phyloP scores from a whole-genome alignment of 495 filamentous ascomycete genomes.

The Penicillium bovifimosum region DNA sequence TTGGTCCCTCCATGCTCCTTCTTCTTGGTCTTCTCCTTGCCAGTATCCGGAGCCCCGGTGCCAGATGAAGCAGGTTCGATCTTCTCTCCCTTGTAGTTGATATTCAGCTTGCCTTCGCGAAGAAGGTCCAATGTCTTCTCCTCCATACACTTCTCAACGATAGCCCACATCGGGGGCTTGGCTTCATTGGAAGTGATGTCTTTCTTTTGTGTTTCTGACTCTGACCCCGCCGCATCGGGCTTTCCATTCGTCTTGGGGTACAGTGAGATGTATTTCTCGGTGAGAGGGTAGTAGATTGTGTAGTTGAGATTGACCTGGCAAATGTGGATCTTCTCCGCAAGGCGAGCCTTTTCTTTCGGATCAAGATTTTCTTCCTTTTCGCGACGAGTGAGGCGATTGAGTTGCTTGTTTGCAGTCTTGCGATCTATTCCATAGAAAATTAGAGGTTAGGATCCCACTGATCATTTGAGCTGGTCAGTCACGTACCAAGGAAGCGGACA shows the following conservation, averaged over 20 bases:
- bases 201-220: conserved; percentile 16
- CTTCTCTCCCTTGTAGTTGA: conserved; percentile 21
- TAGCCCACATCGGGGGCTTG: conserved; percentile 60
- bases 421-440: conserved; percentile 52
- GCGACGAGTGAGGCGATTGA: conserved; percentile 50
- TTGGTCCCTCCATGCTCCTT: conserved; percentile 12
- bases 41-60: not conserved
- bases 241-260: conserved; percentile 49
- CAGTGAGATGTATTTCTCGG: conserved; percentile 72
- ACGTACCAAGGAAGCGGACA: conserved; percentile 77
- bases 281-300: conserved; percentile 72
- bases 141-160: conserved; percentile 63
- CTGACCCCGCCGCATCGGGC: conserved; percentile 16
- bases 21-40: conserved; percentile 12
- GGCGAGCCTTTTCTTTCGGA: conserved; percentile 43
- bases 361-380: conserved; percentile 45
- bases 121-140: conserved; percentile 57
- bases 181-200: conserved; percentile 11
- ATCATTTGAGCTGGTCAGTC: not conserved
- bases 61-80: conserved; percentile 3
- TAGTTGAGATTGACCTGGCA: conserved; percentile 84
- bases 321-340: conserved; percentile 56
- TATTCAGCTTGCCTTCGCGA: conserved; percentile 44
- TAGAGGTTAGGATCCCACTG: not conserved
- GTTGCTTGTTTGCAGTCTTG: conserved; percentile 70